phyloP scores from a whole-genome alignment of 306 rosid genomes.

The Medicago ruthenica region DNA sequence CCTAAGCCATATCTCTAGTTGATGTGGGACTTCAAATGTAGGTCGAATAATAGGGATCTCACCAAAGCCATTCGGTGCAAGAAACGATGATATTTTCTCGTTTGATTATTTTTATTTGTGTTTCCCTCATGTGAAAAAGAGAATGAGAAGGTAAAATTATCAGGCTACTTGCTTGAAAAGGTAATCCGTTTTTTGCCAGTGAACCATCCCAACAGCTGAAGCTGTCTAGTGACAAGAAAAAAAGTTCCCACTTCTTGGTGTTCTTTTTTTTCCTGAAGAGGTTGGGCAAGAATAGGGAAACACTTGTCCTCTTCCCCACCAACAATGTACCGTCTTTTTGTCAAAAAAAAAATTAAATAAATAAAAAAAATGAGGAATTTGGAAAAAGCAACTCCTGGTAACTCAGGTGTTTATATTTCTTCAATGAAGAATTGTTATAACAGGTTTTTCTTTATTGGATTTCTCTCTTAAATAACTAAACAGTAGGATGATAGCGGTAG shows the following conservation, averaged over 20 bases:
- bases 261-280: too few species aligned
- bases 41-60: neutral
- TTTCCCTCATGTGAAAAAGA: neutral
- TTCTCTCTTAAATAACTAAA: neutral
- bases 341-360: too few species aligned
- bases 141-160: neutral
- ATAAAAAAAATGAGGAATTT: too few species aligned
- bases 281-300: too few species aligned
- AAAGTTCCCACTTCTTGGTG: neutral
- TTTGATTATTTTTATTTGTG: neutral
- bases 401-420: too few species aligned
- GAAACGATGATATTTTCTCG: neutral
- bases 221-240: neutral
- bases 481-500: too few species aligned
- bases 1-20: neutral
- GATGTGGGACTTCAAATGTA: neutral
- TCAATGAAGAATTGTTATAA: neutral
- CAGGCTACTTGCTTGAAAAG: conserved; percentile 2
- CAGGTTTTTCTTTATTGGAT: neutral
- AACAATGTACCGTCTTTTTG: too few species aligned
- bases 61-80: neutral
- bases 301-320: too few species aligned
- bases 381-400: too few species aligned
- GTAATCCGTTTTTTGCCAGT: neutral
- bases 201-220: neutral